Percentiles rank a stretch among this genome's conserved stretches.
Conservation (phyloP, 176 grass and related monocot species). For the Saccharum officinarum region DNA sequence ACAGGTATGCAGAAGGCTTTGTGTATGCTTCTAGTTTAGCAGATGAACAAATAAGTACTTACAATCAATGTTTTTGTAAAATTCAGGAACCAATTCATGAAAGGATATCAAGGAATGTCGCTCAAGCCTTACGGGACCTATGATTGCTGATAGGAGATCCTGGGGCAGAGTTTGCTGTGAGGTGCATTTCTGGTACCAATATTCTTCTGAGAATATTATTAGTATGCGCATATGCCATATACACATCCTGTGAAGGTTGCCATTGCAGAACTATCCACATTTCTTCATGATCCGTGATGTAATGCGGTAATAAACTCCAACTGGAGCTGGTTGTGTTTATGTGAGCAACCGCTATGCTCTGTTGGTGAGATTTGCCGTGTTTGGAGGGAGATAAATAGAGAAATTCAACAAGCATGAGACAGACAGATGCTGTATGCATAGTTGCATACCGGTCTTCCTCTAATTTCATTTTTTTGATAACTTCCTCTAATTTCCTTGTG, state of each 20-base stretch:
- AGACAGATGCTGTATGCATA: background rate
- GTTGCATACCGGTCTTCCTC: background rate
- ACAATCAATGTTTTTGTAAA: conserved; percentile 22
- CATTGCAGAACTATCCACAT: background rate
- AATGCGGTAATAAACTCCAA: background rate
- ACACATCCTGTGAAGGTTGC: background rate
- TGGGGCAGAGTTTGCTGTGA: background rate
- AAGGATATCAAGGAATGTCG: conserved; percentile 87
- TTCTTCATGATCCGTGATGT: background rate
- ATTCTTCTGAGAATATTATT: background rate
- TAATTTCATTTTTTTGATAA: too few relatives aligned
- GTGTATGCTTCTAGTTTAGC: conserved; percentile 20
- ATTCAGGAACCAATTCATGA: conserved; percentile 74
- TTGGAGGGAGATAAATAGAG: background rate
- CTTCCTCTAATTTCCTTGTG: background rate
- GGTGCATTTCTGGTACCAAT: conserved; percentile 17
- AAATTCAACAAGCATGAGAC: conserved; percentile 2
- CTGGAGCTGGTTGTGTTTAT: background rate
- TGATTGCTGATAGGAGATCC: conserved; percentile 31
- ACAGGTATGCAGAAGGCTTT: conserved; percentile 44
- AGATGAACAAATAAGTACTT: conserved; percentile 4
- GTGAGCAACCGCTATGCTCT: conserved; percentile 2
- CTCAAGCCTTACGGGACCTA: conserved; percentile 45
- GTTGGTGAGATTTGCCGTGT: background rate
- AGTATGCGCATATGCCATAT: conserved; percentile 13